Evolutionary conservation across 345 rosid species (phyloP).

Genomic region (Clarkia xantiana): DNA sequence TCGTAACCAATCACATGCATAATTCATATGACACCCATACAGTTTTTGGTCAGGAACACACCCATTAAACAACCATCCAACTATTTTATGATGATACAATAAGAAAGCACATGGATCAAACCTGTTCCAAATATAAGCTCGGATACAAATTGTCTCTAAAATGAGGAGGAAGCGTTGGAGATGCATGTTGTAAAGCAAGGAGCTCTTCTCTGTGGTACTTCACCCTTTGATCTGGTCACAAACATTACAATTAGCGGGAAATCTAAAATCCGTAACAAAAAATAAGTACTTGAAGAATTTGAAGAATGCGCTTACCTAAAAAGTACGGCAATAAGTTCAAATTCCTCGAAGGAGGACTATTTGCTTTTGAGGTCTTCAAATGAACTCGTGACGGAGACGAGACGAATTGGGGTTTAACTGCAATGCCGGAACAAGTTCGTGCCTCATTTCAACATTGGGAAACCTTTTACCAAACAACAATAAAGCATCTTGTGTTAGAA

Average conservation of each 20-base stretch:
- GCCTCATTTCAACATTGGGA: conserved; percentile 43
- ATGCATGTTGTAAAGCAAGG: conserved; percentile 33
- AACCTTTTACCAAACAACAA: conserved; percentile 29
- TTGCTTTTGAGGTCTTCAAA: conserved; percentile 10
- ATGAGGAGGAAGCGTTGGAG: conserved; percentile 20
- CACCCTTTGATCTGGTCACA: conserved; percentile 59
- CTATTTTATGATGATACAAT: too few relatives aligned
- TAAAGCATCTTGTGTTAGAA: conserved; percentile 41
- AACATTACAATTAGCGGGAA: neutral
- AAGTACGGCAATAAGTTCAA: conserved; percentile 19
- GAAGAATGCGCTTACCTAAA: conserved; percentile 14
- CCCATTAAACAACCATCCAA: too few relatives aligned
- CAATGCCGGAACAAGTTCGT: conserved; percentile 24
- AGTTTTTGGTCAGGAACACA: too few relatives aligned
- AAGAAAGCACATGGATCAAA: too few relatives aligned
- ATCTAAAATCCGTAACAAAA: too few relatives aligned
- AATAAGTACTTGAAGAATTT: too few relatives aligned
- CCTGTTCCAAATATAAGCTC: too few relatives aligned
- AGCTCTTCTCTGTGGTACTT: conserved; percentile 54
- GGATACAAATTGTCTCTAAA: neutral
- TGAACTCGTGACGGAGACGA: conserved; percentile 15
- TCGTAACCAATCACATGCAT: too few relatives aligned
- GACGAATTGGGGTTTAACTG: conserved; percentile 13
- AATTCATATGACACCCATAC: too few relatives aligned
- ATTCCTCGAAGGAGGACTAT: conserved; percentile 11